Percentiles rank a stretch among this genome's conserved stretches.
Conservation (phyloP, 257 asterid species). For the Solanum raphanifolium region DNA sequence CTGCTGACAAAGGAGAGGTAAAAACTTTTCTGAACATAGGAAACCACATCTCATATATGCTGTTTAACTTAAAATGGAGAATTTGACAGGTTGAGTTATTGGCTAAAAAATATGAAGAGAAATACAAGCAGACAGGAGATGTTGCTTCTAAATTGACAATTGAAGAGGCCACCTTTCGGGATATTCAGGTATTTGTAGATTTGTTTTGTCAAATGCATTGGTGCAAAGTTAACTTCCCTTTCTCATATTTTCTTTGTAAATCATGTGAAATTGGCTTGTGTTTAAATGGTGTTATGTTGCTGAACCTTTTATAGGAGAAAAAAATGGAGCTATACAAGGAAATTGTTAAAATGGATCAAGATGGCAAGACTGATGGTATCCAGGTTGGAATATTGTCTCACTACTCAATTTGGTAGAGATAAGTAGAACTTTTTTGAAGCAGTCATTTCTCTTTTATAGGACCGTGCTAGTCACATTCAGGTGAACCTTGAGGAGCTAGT, state of each 20-base stretch:
- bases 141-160: conserved; percentile 87
- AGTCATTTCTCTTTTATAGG: conserved; percentile 34
- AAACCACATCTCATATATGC: not conserved
- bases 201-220: not conserved
- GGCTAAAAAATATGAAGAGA: conserved; percentile 90
- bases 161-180: conserved; percentile 94
- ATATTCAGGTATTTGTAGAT: conserved; percentile 68
- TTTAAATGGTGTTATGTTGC: not conserved
- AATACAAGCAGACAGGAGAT: conserved; percentile 83
- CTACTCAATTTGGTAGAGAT: conserved; percentile 8
- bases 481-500: conserved; percentile 79
- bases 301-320: conserved; percentile 47
- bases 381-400: conserved; percentile 37
- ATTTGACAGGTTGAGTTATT: conserved; percentile 61
- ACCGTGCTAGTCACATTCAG: conserved; percentile 60
- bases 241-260: conserved; percentile 2
- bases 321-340: conserved; percentile 89
- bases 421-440: conserved; percentile 7
- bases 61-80: conserved; percentile 9
- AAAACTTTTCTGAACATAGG: not conserved
- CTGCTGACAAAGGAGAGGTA: conserved; percentile 86
- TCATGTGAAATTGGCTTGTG: not conserved
- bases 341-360: conserved; percentile 76
- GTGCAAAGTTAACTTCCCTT: conserved; percentile 1
- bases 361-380: conserved; percentile 41